A percentile compares a stretch with the other conserved stretches of the same genome.
Conservation (phyloP, 495 filamentous ascomycete genomes). For the Hypoxylon cercidicola region DNA sequence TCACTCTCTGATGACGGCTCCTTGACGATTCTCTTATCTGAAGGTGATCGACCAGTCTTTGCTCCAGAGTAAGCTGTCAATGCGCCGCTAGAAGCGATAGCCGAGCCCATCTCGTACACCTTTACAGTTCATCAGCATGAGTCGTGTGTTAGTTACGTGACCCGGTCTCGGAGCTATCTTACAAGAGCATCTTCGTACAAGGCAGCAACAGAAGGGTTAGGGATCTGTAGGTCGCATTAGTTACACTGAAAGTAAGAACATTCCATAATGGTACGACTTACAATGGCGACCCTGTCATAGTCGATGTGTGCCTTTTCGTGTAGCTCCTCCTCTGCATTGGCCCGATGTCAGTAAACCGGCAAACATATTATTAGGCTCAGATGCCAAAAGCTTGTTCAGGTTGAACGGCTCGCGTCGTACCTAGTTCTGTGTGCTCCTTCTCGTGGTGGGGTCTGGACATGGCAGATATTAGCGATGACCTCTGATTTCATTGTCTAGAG, state of each 20-base stretch:
- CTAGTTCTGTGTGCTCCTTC: conserved; percentile 89
- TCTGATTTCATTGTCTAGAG: conserved; percentile 24
- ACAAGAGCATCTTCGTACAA: conserved; percentile 98
- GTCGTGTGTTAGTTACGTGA: conserved; percentile 28
- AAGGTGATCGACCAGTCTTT: conserved; percentile 96
- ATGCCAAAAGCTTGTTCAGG: neutral
- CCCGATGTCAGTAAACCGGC: conserved; percentile 34
- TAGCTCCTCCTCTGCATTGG: conserved; percentile 80
- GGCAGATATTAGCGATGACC: conserved; percentile 47
- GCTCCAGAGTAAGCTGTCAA: conserved; percentile 96
- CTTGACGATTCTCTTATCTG: conserved; percentile 96
- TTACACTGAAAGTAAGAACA: conserved; percentile 8
- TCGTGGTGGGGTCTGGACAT: conserved; percentile 69
- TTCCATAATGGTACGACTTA: conserved; percentile 54
- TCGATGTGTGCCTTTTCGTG: conserved; percentile 99
- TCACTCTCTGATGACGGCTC: conserved; percentile 89
- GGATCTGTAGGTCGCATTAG: conserved; percentile 67
- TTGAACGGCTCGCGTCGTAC: conserved; percentile 44
- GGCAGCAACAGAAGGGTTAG: conserved; percentile 88
- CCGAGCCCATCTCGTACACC: conserved; percentile 95
- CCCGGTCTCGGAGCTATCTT: conserved; percentile 23
- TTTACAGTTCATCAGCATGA: conserved; percentile 33
- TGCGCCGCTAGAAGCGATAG: conserved; percentile 94
- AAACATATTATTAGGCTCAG: conserved; percentile 9
- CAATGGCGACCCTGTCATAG: conserved; percentile 98